Conservation (phyloP, 2,329 filamentous ascomycete genomes). For the Trichoderma asperellum region DNA sequence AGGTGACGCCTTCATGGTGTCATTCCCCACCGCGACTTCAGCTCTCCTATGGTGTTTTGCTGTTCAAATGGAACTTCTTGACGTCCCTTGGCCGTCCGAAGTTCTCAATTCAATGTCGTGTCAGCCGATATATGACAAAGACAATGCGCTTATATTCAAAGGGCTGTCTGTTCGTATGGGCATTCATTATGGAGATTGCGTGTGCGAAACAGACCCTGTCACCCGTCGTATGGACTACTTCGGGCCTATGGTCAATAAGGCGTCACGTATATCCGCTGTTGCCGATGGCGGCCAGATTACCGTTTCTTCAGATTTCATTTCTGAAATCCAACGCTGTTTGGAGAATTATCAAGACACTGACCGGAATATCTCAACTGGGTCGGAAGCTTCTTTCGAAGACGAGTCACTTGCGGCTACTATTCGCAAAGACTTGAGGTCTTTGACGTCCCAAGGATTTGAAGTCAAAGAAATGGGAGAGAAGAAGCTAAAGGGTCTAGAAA, state of each 20-base stretch:
- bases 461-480: constrained; percentile 95
- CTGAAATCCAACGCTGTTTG: constrained; percentile 88
- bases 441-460: constrained; percentile 91
- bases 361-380: constrained; percentile 66
- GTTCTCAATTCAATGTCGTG: constrained; percentile 86
- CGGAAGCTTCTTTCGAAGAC: constrained; percentile 71
- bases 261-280: constrained; percentile 88
- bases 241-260: constrained; percentile 98
- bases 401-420: constrained; percentile 77
- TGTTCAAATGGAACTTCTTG: constrained; percentile 83
- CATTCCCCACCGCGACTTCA: constrained; percentile 93
- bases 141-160: constrained; percentile 88
- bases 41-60: constrained; percentile 96
- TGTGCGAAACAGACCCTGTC: constrained; percentile 94
- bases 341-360: constrained; percentile 89
- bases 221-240: constrained; percentile 99
- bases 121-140: constrained; percentile 79
- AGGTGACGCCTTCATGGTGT: constrained; percentile 99
- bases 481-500: constrained; percentile 95
- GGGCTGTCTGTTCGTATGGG: constrained; percentile 97
- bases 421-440: constrained; percentile 80
- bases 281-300: constrained; percentile 97
- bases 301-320: constrained; percentile 95
- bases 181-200: constrained; percentile 91
- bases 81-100: constrained; percentile 91